phyloP scores from a whole-genome alignment of 2,329 filamentous ascomycete genomes.

The Sphaerulina musiva region DNA sequence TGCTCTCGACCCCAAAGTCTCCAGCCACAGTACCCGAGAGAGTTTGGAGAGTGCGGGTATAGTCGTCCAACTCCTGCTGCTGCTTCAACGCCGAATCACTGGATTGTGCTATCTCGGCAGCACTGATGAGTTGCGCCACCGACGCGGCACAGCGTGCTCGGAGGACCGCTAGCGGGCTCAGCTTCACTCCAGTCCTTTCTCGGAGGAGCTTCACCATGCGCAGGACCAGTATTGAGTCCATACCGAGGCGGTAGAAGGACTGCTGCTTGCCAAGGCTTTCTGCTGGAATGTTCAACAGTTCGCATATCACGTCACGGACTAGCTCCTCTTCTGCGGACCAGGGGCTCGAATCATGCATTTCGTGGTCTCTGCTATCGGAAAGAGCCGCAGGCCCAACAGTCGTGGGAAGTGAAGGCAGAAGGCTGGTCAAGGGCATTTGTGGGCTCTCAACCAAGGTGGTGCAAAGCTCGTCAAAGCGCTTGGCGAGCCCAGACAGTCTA shows the following conservation, averaged over 20 bases:
- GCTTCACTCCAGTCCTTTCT: background rate
- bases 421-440: background rate
- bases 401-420: background rate
- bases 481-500: background rate
- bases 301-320: background rate
- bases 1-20: background rate
- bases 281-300: background rate
- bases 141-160: background rate
- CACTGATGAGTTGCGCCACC: background rate
- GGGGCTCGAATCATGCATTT: background rate
- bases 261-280: background rate
- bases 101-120: background rate
- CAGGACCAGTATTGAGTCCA: conserved; percentile 4
- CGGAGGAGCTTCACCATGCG: background rate
- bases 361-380: background rate
- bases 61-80: background rate
- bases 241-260: conserved; percentile 6
- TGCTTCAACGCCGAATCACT: background rate
- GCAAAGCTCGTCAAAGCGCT: background rate
- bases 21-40: background rate
- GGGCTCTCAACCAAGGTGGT: background rate
- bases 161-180: background rate
- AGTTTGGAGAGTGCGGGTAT: background rate
- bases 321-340: background rate
- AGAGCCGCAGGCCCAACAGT: background rate